Evolutionary conservation across 805 yeast species (phyloP), one percentile per base, ranked within the genome.

Genomic region (Lipomyces spencermartinsiae): DNA sequence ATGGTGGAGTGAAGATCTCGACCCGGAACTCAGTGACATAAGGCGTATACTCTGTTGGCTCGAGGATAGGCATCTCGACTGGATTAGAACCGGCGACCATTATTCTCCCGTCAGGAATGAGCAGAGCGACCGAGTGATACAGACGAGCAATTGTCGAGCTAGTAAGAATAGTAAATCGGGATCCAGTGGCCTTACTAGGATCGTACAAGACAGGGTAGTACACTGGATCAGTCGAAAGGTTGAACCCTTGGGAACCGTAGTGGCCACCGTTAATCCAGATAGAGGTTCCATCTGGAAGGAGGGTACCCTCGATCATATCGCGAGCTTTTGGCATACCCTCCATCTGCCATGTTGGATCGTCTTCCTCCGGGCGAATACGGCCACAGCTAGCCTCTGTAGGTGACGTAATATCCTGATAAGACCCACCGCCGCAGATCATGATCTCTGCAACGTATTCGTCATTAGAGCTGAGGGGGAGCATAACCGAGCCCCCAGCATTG

Each of bases 371-470:
- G 31, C 46, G 55, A 35, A 68, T 68, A 12, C 71, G 53, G 29
- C 71, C 71, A 25, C 71, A 68, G 43, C 67, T 62, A 1, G 71
- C 67, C 53, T 68, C 71, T 4, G 71, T 63, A 2, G 71, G 71
- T 3, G 71, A 68, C 16, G 71, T 62, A 58, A 63, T 63, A 55
- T 68, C 71, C 59, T 68, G 71, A 34, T 68, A 68, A 10, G 71
- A 43, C 7, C 71, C 71, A 16, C 71, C 71, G 4, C 71, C 71
- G 34, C 71, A 68, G 22, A 68, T 37, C n/a, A 68, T 56, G 31
- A 68, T 63, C 16, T 68, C 71, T 19, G 70, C 57, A 9, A 64
- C 58, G 54, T 63, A 68, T 12, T 68, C 53, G 39, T 65, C 57
- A 4, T 29, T 62, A 19, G 65, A 61, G 10, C 54, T 51, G 25